These are phyloP conservation scores for Diutina ranongensis DNA, from an alignment of 1,139 yeast species.

Conservation along the genomic window DNA sequence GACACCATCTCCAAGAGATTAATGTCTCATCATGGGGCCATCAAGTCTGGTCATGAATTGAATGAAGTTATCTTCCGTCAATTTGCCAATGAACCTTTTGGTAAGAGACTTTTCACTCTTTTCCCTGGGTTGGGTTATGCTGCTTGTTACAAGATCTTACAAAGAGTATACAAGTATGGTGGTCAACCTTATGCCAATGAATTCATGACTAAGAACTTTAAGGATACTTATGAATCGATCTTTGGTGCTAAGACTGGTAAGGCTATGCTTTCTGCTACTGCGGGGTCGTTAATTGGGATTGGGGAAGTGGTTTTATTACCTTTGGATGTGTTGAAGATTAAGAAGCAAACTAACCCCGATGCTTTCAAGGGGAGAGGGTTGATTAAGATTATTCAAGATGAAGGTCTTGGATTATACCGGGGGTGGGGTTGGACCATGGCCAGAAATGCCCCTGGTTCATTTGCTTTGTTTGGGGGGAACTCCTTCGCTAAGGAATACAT, in stretches of 20 bases:
- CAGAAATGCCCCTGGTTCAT: slow-evolving; percentile 97
- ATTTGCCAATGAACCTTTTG: slow-evolving; percentile 61
- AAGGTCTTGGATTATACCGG: slow-evolving; percentile 86
- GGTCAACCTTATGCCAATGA: slow-evolving; percentile 99
- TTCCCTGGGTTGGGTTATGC: slow-evolving; percentile 99
- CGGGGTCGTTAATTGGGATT: slow-evolving; percentile 94
- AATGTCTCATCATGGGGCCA: slow-evolving; percentile 84
- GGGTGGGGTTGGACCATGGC: slow-evolving; percentile 99
- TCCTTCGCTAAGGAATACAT: slow-evolving; percentile 97
- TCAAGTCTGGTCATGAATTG: slow-evolving; percentile 52
- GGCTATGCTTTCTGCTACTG: slow-evolving; percentile 92
- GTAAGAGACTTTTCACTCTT: slow-evolving; percentile 64
- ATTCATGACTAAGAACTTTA: slow-evolving; percentile 68
- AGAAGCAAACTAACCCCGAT: slow-evolving; percentile 98
- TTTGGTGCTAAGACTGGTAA: slow-evolving; percentile 95
- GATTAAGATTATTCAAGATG: slow-evolving; percentile 71
- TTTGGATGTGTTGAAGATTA: slow-evolving; percentile 89
- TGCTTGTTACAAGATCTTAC: slow-evolving; percentile 91
- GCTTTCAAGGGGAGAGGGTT: slow-evolving; percentile 97
- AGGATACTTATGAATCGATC: slow-evolving; percentile 51
- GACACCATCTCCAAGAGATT: slow-evolving; percentile 96
- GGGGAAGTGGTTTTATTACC: slow-evolving; percentile 96
- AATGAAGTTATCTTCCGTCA: slow-evolving; percentile 82
- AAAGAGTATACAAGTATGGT: slow-evolving; percentile 96
- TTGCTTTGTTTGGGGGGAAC: slow-evolving; percentile 95